These are phyloP conservation scores for Phascolomyces articulosus DNA, from an alignment of 371 early-diverging fungal species.

Conservation along the genomic window DNA sequence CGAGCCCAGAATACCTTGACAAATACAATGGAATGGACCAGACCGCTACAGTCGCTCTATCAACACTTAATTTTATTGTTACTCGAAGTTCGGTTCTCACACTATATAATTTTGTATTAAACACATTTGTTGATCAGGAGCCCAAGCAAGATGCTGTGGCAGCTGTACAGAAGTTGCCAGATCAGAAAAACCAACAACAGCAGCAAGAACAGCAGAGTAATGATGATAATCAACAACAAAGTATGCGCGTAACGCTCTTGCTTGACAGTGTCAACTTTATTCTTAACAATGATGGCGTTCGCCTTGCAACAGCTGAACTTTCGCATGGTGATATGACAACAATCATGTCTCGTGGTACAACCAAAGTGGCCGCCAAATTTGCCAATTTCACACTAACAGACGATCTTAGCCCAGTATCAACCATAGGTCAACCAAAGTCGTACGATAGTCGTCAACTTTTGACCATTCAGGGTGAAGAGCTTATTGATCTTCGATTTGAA, in stretches of 20 bases:
- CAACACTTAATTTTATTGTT: constrained; percentile 81
- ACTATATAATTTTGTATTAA: constrained; percentile 84
- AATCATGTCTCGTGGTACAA: constrained; percentile 58
- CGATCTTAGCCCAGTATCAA: constrained; percentile 47
- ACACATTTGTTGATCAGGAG: constrained; percentile 73
- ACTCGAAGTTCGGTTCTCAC: constrained; percentile 86
- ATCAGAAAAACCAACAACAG: background rate
- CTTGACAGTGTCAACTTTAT: constrained; percentile 84
- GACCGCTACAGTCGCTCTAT: constrained; percentile 81
- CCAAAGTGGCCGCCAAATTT: constrained; percentile 80
- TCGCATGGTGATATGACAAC: constrained; percentile 76
- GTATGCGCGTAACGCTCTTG: constrained; percentile 66
- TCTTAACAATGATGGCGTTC: constrained; percentile 82
- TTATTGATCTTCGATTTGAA: constrained; percentile 87
- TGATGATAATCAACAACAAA: background rate
- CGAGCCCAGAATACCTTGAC: constrained; percentile 77
- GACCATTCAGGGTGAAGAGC: constrained; percentile 86
- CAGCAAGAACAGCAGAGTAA: background rate
- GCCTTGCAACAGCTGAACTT: constrained; percentile 78
- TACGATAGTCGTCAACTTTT: constrained; percentile 56
- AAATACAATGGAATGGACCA: constrained; percentile 83
- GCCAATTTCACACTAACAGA: constrained; percentile 84
- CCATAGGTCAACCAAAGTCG: constrained; percentile 10
- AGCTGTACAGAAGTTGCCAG: background rate
- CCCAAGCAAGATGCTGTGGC: background rate